Conservation (phyloP, 441 rosid genomes). For the Croton setiger region DNA sequence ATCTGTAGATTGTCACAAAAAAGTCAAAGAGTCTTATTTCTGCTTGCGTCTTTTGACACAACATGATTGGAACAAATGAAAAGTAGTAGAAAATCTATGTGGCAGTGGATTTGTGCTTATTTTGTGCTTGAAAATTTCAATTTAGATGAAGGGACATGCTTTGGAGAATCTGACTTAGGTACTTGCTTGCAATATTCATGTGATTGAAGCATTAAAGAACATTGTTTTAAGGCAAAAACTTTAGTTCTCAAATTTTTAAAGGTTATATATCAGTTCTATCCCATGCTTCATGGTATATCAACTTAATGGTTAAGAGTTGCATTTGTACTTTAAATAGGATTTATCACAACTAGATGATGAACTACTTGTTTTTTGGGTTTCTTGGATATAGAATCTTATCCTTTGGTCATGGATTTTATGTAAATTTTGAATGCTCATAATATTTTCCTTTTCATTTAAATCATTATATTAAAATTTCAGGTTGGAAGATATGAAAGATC, state of each 20-base stretch:
- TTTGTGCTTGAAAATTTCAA: not conserved
- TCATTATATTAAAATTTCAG: constrained; percentile 38
- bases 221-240: not conserved
- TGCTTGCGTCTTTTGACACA: not conserved
- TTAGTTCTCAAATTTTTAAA: not conserved
- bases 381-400: not conserved
- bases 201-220: not conserved
- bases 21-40: not conserved
- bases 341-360: not conserved
- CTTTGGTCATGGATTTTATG: not conserved
- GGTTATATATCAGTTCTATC: not conserved
- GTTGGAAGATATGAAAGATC: constrained; percentile 87
- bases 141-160: not conserved
- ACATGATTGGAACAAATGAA: not conserved
- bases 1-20: not conserved
- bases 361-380: not conserved
- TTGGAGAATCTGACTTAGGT: not conserved
- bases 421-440: not conserved
- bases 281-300: not conserved
- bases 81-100: not conserved
- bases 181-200: not conserved
- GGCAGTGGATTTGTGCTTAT: not conserved
- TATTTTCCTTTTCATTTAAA: constrained; percentile 12
- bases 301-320: not conserved
- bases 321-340: not conserved